A percentile compares a stretch with the other conserved stretches of the same genome.
phyloP scores from a whole-genome alignment of 1,284 basidiomycete species.

The Sporisorium sorghi region DNA sequence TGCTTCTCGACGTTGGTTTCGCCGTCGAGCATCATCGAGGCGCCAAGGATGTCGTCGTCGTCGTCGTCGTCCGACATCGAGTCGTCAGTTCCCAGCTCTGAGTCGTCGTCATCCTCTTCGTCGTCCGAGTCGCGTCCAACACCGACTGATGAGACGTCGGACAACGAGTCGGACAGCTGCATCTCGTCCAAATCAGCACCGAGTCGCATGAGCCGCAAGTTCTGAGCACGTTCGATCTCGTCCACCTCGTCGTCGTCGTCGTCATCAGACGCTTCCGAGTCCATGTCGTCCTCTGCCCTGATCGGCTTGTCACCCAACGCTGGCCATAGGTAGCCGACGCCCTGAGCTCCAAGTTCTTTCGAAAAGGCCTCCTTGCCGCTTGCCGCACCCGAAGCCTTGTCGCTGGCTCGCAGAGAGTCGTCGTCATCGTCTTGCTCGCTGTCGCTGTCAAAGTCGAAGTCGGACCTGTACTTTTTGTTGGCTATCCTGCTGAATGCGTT shows the following conservation, averaged over 20 bases:
- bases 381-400: constrained; percentile 12
- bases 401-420: constrained; percentile 52
- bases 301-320: constrained; percentile 40
- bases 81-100: constrained; percentile 26
- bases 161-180: constrained; percentile 46
- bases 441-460: constrained; percentile 50
- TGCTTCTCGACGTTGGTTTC: constrained; percentile 59
- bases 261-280: constrained; percentile 40
- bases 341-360: constrained; percentile 42
- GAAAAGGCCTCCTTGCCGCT: constrained; percentile 20
- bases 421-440: constrained; percentile 46
- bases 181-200: constrained; percentile 46
- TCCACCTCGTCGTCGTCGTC: constrained; percentile 53
- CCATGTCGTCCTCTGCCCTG: constrained; percentile 20
- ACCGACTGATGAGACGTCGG: constrained; percentile 60
- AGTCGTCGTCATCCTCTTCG: constrained; percentile 39
- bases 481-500: constrained; percentile 80
- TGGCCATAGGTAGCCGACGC: constrained; percentile 62
- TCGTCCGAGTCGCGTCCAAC: constrained; percentile 52
- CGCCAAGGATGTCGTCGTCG: constrained; percentile 45
- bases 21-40: constrained; percentile 58
- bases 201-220: constrained; percentile 52
- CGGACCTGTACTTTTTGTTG: constrained; percentile 64
- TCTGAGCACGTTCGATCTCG: constrained; percentile 53
- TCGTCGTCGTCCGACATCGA: constrained; percentile 32